Conservation (phyloP, 2,329 filamentous ascomycete species). For the Ascochyta lentis region DNA sequence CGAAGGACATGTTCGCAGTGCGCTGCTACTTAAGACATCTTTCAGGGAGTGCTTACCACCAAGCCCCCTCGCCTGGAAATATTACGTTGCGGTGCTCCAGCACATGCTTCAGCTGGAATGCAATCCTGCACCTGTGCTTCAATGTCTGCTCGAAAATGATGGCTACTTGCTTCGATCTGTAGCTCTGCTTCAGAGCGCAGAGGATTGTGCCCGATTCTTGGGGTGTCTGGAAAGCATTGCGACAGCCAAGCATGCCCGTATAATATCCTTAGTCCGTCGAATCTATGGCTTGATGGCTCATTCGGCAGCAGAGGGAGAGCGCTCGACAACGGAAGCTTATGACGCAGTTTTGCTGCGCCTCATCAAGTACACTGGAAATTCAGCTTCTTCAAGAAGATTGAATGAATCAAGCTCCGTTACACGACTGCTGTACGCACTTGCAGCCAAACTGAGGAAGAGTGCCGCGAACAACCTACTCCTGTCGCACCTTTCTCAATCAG, state of each 20-base stretch:
- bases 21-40: neutral
- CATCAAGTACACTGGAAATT: neutral
- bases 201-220: conserved; percentile 1
- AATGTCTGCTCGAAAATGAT: neutral
- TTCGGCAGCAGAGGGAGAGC: neutral
- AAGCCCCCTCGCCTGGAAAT: conserved; percentile 1
- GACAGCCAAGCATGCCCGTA: neutral
- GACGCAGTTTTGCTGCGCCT: conserved; percentile 7
- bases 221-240: neutral
- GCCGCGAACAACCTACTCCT: conserved; percentile 1
- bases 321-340: conserved; percentile 5
- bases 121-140: neutral
- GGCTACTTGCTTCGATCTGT: neutral
- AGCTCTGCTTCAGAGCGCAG: neutral
- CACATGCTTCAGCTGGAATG: neutral
- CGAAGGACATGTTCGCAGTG: neutral
- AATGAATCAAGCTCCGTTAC: neutral
- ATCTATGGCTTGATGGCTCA: neutral
- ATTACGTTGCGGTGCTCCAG: conserved; percentile 4
- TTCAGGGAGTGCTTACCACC: conserved; percentile 4
- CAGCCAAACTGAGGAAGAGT: conserved; percentile 1
- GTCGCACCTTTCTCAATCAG: neutral
- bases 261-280: neutral
- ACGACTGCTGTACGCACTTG: conserved; percentile 1
- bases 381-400: neutral